phyloP scores from a whole-genome alignment of 169 alveolate species.

The Toxoplasma gondii region DNA sequence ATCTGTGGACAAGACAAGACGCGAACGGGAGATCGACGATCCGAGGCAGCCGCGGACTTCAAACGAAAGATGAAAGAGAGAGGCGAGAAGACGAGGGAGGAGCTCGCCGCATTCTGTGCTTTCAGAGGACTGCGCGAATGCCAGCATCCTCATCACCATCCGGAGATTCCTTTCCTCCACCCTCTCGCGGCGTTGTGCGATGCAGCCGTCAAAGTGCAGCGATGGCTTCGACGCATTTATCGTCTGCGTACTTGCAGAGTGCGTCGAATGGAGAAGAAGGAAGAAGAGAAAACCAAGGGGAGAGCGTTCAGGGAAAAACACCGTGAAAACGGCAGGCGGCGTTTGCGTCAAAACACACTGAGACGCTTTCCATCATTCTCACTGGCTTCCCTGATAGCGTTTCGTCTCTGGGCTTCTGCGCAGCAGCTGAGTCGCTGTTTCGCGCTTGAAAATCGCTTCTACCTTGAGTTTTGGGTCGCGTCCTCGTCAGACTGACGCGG shows the following conservation, averaged over 20 bases:
- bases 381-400: no score
- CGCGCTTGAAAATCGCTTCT: background rate
- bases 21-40: no score
- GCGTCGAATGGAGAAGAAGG: background rate
- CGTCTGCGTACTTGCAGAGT: background rate
- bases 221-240: background rate
- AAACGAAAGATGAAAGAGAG: background rate
- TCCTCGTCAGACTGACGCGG: no score
- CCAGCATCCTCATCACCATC: background rate
- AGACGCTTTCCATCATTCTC: background rate
- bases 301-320: background rate
- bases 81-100: background rate
- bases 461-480: no score
- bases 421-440: background rate
- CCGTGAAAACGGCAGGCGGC: background rate
- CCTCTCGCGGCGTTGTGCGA: background rate
- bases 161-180: background rate
- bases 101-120: background rate
- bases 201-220: slow-evolving; percentile 31
- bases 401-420: background rate
- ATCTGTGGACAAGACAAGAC: no score
- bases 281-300: background rate
- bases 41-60: no score
- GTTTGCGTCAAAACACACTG: no score
- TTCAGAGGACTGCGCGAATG: background rate